These are phyloP conservation scores for Ceratocystis smalleyi DNA, from an alignment of 2,329 filamentous ascomycete genomes.

Conservation along the genomic window DNA sequence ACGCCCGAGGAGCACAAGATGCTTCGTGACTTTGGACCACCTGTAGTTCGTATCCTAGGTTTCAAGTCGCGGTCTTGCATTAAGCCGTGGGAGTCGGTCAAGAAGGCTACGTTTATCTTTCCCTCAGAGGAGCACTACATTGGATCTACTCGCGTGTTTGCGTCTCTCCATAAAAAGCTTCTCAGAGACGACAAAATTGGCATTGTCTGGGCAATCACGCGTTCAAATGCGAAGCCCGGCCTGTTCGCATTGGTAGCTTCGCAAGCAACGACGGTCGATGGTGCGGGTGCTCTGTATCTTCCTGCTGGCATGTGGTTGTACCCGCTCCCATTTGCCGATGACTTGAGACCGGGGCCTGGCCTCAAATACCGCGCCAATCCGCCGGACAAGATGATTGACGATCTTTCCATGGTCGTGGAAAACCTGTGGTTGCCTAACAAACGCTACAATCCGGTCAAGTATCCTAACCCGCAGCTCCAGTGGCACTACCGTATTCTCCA, in stretches of 20 bases:
- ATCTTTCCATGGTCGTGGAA: conserved; percentile 69
- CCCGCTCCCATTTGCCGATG: conserved; percentile 76
- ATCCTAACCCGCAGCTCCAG: conserved; percentile 82
- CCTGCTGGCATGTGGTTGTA: conserved; percentile 82
- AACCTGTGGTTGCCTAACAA: conserved; percentile 79
- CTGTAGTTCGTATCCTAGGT: conserved; percentile 74
- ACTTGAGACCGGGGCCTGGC: conserved; percentile 62
- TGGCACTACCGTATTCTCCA: conserved; percentile 97
- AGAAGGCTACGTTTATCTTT: conserved; percentile 83
- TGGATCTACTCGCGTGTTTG: conserved; percentile 84
- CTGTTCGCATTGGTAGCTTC: conserved; percentile 73
- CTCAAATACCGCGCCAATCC: conserved; percentile 31
- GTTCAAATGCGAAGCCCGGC: conserved; percentile 62
- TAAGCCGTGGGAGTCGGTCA: conserved; percentile 69
- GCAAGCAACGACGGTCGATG: conserved; percentile 46
- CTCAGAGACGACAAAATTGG: conserved; percentile 64
- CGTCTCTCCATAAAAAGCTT: conserved; percentile 78
- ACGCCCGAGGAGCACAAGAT: conserved; percentile 65
- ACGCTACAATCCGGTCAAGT: conserved; percentile 68
- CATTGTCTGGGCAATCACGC: conserved; percentile 77
- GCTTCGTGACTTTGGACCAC: conserved; percentile 66
- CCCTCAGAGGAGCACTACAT: conserved; percentile 81
- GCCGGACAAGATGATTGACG: conserved; percentile 58
- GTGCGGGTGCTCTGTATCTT: conserved; percentile 50
- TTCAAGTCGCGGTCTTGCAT: conserved; percentile 71